A percentile compares a stretch with the other conserved stretches of the same genome.
phyloP scores from a whole-genome alignment of 805 yeast genomes.

The Candida chauliodis region DNA sequence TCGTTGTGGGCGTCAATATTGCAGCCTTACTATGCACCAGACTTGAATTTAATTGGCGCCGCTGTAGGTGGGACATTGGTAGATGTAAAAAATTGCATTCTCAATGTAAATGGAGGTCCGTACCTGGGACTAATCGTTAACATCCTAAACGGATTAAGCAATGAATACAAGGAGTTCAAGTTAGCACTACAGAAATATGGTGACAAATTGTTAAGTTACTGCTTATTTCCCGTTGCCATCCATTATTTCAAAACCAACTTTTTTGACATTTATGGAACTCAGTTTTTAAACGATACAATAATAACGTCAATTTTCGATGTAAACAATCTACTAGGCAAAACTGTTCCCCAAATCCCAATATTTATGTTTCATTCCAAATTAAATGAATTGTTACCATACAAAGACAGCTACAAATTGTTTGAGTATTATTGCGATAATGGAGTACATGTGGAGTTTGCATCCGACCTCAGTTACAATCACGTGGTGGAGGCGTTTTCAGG shows the following conservation, averaged over 20 bases:
- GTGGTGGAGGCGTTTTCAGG: conserved; percentile 18
- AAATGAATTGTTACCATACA: conserved; percentile 18
- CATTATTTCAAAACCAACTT: conserved; percentile 9
- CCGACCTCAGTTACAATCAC: conserved; percentile 24
- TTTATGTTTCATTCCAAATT: conserved; percentile 17
- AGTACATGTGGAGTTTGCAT: conserved; percentile 23
- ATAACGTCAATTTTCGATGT: conserved; percentile 14
- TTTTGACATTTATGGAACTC: conserved; percentile 14
- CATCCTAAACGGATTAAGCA: conserved; percentile 28
- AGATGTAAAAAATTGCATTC: conserved; percentile 25
- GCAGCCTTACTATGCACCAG: conserved; percentile 37
- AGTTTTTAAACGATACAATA: conserved; percentile 11
- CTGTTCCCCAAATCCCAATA: conserved; percentile 21
- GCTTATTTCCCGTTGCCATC: conserved; percentile 8
- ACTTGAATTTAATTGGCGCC: conserved; percentile 26
- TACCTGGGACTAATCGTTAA: conserved; percentile 28
- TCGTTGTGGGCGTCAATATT: conserved; percentile 36
- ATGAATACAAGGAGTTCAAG: conserved; percentile 25
- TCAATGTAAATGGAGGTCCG: conserved; percentile 20
- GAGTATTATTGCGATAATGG: conserved; percentile 26
- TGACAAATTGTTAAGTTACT: conserved; percentile 2
- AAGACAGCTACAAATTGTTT: conserved; percentile 18
- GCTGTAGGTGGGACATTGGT: conserved; percentile 36
- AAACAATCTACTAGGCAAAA: conserved; percentile 16
- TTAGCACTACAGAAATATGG: conserved; percentile 5